A percentile compares a stretch with the other conserved stretches of the same genome.
These are phyloP conservation scores for Alternaria sp. DNA, from an alignment of 2,329 filamentous ascomycete genomes.

Conservation along the genomic window DNA sequence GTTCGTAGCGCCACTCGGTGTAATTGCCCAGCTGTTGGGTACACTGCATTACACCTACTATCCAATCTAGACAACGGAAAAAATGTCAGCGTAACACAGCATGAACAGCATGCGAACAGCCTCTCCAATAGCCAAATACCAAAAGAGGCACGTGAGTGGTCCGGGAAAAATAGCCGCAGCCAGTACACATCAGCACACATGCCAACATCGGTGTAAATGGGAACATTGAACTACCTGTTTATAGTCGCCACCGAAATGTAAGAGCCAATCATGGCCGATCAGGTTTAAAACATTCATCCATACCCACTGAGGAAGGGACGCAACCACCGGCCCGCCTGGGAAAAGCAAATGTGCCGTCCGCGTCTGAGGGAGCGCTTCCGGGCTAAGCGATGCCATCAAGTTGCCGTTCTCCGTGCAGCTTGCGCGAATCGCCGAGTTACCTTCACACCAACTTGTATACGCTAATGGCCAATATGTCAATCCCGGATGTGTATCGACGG, in stretches of 20 bases:
- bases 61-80: neutral
- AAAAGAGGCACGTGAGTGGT: neutral
- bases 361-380: neutral
- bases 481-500: neutral
- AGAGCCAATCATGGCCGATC: neutral
- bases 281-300: neutral
- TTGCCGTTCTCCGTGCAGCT: neutral
- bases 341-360: neutral
- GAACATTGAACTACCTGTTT: neutral
- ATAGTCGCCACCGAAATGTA: neutral
- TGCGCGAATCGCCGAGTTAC: neutral
- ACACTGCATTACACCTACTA: neutral
- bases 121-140: neutral
- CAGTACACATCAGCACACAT: neutral
- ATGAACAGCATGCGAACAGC: slow-evolving; percentile 18
- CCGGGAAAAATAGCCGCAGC: neutral
- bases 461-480: neutral
- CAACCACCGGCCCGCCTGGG: neutral
- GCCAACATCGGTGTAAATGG: neutral
- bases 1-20: neutral
- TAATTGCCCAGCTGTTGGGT: neutral
- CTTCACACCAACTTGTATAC: neutral
- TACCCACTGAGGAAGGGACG: neutral
- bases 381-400: neutral
- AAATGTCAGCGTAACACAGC: slow-evolving; percentile 12